Conservation (phyloP, 1,284 basidiomycete species). For the Marasmius fiardii region DNA sequence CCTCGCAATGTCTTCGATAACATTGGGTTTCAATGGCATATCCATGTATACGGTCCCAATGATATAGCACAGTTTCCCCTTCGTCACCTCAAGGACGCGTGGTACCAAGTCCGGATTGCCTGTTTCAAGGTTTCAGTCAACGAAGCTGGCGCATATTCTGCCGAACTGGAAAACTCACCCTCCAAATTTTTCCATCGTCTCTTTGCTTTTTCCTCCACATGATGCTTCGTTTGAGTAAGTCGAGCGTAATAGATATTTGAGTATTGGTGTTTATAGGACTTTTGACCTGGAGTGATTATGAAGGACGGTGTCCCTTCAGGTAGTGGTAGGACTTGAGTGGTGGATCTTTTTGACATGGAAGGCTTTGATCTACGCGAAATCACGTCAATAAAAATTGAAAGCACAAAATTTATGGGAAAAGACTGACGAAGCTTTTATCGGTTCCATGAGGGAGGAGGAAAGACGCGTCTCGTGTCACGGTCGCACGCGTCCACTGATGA, state of each 20-base stretch:
- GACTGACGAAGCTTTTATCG: slow-evolving; percentile 1
- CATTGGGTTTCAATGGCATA: slow-evolving; percentile 97
- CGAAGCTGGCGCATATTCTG: background rate
- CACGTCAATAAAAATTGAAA: background rate
- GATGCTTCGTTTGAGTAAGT: slow-evolving; percentile 58
- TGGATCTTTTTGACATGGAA: slow-evolving; percentile 4
- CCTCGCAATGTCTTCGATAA: slow-evolving; percentile 90
- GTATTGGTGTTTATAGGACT: slow-evolving; percentile 85
- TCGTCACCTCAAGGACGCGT: slow-evolving; percentile 86
- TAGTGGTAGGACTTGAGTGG: slow-evolving; percentile 30
- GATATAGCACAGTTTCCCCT: slow-evolving; percentile 85
- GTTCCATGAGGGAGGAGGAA: background rate
- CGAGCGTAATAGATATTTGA: slow-evolving; percentile 90
- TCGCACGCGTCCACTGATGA: slow-evolving; percentile 1
- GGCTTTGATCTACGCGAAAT: slow-evolving; percentile 2
- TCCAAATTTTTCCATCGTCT: slow-evolving; percentile 64
- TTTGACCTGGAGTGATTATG: slow-evolving; percentile 48
- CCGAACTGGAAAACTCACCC: slow-evolving; percentile 39
- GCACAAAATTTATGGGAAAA: background rate
- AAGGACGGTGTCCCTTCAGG: slow-evolving; percentile 52
- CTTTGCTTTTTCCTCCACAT: slow-evolving; percentile 63
- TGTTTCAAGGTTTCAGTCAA: slow-evolving; percentile 23
- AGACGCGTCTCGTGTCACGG: background rate
- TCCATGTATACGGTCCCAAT: slow-evolving; percentile 96
- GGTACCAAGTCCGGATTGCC: slow-evolving; percentile 75